Evolutionary conservation across 352 stramenopile species (phyloP), one percentile per base, ranked within the genome.

Genomic region (Thraustochytrium striatum): DNA sequence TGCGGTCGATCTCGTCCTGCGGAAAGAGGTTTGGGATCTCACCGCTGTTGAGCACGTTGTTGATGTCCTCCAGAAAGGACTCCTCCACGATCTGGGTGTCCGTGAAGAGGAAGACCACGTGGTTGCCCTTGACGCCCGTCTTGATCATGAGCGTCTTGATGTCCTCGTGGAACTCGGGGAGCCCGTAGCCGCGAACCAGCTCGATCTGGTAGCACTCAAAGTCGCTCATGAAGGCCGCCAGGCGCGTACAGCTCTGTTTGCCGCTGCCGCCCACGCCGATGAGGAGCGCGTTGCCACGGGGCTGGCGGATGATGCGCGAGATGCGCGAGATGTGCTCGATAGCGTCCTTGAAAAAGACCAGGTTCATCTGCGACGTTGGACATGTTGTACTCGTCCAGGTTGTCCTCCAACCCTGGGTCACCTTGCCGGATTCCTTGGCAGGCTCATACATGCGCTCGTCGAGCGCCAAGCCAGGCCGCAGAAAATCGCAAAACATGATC

Each of bases 21-120:
- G 91, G 84, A 75, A 96, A 98, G 13, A 98, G 84, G 53, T 97
- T 97, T 0, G 93, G 92, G n/a, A 98, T 93, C 83, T 98, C 92
- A 9, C 94, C 94, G 32, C 90, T 96, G 84, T 97, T 98, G 19
- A 98, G 85, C n/a, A 98, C 85, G 70, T 97, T 97, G 86, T 97
- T 97, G 73, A 98, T 93, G 73, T 98, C 93, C 79, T 98, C 94
- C 3, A 98, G 84, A 72, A 98, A 97, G 47, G 89, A 93, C 81
- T 97, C 92, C n/a, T 97, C 88, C n/a, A 97, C 91, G 69, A 98
- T 97, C 83, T 98, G 93, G 11, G 89, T 96, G 83, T 98, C 94
- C 0, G 92, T 97, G 80, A 98, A 97, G 0, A 98, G 83, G 78
- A 98, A 97, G 0, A 95, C 85, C 3, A 86, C 81, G 65, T 82